Conservation (phyloP, 441 rosid genomes). For the Arabidopsis hybrid region DNA sequence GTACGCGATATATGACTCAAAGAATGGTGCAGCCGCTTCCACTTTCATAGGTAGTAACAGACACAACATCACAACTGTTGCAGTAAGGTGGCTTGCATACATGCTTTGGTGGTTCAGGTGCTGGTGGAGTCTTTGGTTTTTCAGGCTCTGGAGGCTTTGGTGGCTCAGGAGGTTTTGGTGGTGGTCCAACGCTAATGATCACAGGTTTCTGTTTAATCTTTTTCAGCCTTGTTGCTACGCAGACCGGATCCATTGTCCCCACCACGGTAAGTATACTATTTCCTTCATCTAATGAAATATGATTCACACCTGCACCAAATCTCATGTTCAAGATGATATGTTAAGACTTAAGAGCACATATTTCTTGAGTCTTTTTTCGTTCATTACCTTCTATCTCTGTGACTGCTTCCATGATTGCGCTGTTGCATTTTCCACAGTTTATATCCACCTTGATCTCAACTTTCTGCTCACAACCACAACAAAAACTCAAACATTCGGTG, state of each 20-base stretch:
- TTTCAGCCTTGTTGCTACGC: slow-evolving; percentile 35
- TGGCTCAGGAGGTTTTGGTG: slow-evolving; percentile 41
- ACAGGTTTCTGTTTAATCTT: slow-evolving; percentile 50
- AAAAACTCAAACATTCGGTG: slow-evolving; percentile 1
- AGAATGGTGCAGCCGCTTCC: slow-evolving; percentile 49
- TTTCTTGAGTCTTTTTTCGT: background rate
- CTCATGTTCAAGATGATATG: slow-evolving; percentile 17
- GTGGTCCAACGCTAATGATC: slow-evolving; percentile 46
- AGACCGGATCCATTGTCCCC: slow-evolving; percentile 48
- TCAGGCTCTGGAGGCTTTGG: slow-evolving; percentile 1
- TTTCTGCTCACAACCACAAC: slow-evolving; percentile 29
- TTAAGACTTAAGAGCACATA: background rate
- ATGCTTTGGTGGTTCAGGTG: slow-evolving; percentile 9
- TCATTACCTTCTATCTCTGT: slow-evolving; percentile 42
- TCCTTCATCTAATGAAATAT: slow-evolving; percentile 35
- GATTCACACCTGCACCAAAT: slow-evolving; percentile 42
- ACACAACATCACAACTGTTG: slow-evolving; percentile 44
- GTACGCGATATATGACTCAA: slow-evolving; percentile 22
- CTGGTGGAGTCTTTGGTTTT: background rate
- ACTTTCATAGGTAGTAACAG: slow-evolving; percentile 44
- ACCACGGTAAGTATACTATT: slow-evolving; percentile 43
- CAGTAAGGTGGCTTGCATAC: slow-evolving; percentile 34
- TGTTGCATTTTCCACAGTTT: slow-evolving; percentile 44
- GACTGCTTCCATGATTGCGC: slow-evolving; percentile 44
- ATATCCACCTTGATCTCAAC: slow-evolving; percentile 41